Conservation (phyloP, 768 basidiomycete species). For the Mycena alexandri region DNA sequence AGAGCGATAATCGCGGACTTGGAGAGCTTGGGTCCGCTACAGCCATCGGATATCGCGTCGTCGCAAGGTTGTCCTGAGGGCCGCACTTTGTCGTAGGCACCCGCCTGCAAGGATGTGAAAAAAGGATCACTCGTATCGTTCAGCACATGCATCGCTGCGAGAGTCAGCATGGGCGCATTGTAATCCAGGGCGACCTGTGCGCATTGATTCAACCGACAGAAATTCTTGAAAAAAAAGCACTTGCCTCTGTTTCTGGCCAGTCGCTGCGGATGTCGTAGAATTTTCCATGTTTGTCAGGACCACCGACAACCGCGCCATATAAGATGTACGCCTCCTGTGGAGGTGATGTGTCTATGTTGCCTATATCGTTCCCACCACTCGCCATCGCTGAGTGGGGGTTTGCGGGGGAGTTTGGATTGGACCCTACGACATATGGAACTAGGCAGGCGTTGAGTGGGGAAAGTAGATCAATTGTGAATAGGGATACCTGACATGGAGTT, state of each 20-base stretch:
- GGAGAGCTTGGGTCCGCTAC: conserved; percentile 65
- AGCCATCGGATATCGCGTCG: conserved; percentile 69
- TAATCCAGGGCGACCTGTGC: conserved; percentile 85
- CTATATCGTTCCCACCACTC: conserved; percentile 82
- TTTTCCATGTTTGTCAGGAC: conserved; percentile 80
- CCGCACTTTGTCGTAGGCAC: conserved; percentile 70
- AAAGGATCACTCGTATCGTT: conserved; percentile 79
- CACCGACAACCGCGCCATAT: conserved; percentile 92
- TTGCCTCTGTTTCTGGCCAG: conserved; percentile 90
- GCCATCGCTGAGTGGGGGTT: conserved; percentile 95
- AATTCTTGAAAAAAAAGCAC: conserved; percentile 23
- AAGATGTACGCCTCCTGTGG: conserved; percentile 79
- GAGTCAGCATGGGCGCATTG: conserved; percentile 89
- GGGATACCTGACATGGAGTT: conserved; percentile 87
- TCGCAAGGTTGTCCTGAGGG: conserved; percentile 86
- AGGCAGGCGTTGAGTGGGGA: conserved; percentile 11
- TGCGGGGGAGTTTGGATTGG: conserved; percentile 89
- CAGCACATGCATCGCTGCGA: conserved; percentile 83
- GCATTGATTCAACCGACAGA: not conserved
- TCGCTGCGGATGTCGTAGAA: conserved; percentile 91
- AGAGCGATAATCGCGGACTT: conserved; percentile 76
- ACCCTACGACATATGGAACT: conserved; percentile 90
- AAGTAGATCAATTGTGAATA: not conserved
- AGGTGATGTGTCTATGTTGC: conserved; percentile 78
- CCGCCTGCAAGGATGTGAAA: conserved; percentile 78